phyloP scores from a whole-genome alignment of 768 basidiomycete genomes.

The Boletus pseudo-olivaceus region DNA sequence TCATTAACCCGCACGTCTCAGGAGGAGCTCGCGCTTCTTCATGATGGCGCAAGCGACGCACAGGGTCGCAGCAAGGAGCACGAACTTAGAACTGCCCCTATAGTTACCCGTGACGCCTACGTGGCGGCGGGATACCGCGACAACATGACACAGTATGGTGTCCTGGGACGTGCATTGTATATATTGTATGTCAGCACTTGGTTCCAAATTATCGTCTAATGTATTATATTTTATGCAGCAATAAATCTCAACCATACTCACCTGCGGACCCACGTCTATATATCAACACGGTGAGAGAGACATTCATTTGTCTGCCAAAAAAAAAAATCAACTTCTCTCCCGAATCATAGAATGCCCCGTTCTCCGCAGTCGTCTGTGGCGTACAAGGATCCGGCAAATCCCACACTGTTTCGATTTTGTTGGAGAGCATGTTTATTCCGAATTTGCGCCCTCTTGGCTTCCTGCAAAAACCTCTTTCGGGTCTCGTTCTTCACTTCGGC shows the following conservation, averaged over 20 bases:
- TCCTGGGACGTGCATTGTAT: slow-evolving; percentile 48
- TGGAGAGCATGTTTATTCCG: slow-evolving; percentile 70
- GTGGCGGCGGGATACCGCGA: slow-evolving; percentile 31
- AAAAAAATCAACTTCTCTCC: neutral
- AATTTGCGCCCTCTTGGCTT: slow-evolving; percentile 46
- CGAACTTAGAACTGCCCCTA: slow-evolving; percentile 43
- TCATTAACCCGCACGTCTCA: slow-evolving; percentile 1
- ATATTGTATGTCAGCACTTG: slow-evolving; percentile 39
- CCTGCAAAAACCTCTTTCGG: slow-evolving; percentile 52
- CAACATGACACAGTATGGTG: slow-evolving; percentile 55
- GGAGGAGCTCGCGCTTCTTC: slow-evolving; percentile 34
- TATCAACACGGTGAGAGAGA: slow-evolving; percentile 55
- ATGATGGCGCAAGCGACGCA: slow-evolving; percentile 17
- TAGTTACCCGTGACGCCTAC: slow-evolving; percentile 51
- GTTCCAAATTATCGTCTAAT: neutral
- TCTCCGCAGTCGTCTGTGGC: slow-evolving; percentile 73
- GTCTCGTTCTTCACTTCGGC: slow-evolving; percentile 67
- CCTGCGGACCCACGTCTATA: slow-evolving; percentile 55
- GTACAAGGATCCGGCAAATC: slow-evolving; percentile 79
- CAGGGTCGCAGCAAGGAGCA: slow-evolving; percentile 30
- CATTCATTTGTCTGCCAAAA: neutral
- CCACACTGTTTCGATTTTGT: slow-evolving; percentile 62
- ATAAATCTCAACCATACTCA: slow-evolving; percentile 26
- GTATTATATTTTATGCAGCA: slow-evolving; percentile 22
- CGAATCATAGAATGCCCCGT: slow-evolving; percentile 57